phyloP scores from a whole-genome alignment of 164 flowering plant genomes.

The Vitis amurensis region DNA sequence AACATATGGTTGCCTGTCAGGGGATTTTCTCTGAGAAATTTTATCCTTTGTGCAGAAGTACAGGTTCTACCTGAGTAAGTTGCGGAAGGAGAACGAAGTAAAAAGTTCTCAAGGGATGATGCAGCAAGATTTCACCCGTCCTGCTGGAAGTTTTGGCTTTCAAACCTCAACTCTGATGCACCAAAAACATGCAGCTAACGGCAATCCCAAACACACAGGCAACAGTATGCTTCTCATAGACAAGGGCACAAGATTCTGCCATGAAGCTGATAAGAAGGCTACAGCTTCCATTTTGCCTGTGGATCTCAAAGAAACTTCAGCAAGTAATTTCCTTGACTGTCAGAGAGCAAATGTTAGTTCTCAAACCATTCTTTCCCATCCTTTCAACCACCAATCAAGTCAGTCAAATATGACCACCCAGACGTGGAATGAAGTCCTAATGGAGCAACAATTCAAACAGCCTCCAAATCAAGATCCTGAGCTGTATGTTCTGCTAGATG shows the following conservation, averaged over 20 bases:
- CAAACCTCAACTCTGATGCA: neutral
- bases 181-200: slow-evolving; percentile 1
- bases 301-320: neutral
- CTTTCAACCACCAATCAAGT: slow-evolving; percentile 1
- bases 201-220: slow-evolving; percentile 1
- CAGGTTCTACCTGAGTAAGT: slow-evolving; percentile 12
- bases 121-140: slow-evolving; percentile 5
- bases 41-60: slow-evolving; percentile 15
- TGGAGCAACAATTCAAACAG: slow-evolving; percentile 1
- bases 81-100: slow-evolving; percentile 12
- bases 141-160: slow-evolving; percentile 11
- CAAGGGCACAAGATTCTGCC: neutral
- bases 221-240: neutral
- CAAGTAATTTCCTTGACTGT: neutral
- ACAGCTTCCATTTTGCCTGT: slow-evolving; percentile 5
- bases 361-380: slow-evolving; percentile 4
- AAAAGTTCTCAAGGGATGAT: slow-evolving; percentile 4
- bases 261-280: slow-evolving; percentile 7
- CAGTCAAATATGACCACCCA: neutral
- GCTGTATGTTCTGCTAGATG: neutral
- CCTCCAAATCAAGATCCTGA: slow-evolving; percentile 2
- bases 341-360: neutral
- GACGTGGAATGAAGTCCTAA: neutral
- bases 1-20: neutral
- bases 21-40: neutral